Evolutionary conservation across 129 eudicot species (phyloP).

Genomic region (Rutidosis leptorrhynchoides): DNA sequence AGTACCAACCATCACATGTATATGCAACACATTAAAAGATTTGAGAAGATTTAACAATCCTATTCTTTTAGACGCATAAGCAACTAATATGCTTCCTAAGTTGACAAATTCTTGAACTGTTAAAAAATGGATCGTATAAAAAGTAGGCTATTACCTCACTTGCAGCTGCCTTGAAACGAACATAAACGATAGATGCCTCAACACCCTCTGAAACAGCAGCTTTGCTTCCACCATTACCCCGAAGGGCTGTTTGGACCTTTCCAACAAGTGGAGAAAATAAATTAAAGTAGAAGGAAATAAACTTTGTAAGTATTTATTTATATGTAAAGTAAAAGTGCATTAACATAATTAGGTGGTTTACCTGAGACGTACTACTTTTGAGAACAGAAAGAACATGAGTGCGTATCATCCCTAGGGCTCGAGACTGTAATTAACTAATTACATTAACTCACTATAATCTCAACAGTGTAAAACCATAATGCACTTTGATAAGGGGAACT

Average conservation of each 20-base stretch:
- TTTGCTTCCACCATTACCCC: slow-evolving; percentile 54
- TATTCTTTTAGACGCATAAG: not conserved
- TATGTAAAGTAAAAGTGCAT: slow-evolving; percentile 18
- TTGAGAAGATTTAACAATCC: not conserved
- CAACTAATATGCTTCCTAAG: slow-evolving; percentile 5
- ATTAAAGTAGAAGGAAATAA: not conserved
- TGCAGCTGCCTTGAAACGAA: slow-evolving; percentile 97
- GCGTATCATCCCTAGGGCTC: slow-evolving; percentile 86
- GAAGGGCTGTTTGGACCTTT: slow-evolving; percentile 85
- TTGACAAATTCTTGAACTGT: slow-evolving; percentile 12
- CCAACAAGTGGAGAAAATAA: slow-evolving; percentile 1
- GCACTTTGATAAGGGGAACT: slow-evolving; percentile 13
- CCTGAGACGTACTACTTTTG: slow-evolving; percentile 92
- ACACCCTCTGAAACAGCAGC: slow-evolving; percentile 80
- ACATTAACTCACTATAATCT: slow-evolving; percentile 7
- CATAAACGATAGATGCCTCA: slow-evolving; percentile 91
- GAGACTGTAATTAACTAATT: slow-evolving; percentile 74
- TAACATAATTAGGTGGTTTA: slow-evolving; percentile 18
- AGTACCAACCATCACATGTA: not conserved
- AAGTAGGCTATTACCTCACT: slow-evolving; percentile 65
- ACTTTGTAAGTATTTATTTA: slow-evolving; percentile 6
- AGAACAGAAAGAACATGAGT: slow-evolving; percentile 84
- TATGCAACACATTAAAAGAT: not conserved
- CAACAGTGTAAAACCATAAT: slow-evolving; percentile 11
- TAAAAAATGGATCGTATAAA: slow-evolving; percentile 18